phyloP scores from a whole-genome alignment of 1,284 basidiomycete species.

The Cutaneotrichosporon sp. region DNA sequence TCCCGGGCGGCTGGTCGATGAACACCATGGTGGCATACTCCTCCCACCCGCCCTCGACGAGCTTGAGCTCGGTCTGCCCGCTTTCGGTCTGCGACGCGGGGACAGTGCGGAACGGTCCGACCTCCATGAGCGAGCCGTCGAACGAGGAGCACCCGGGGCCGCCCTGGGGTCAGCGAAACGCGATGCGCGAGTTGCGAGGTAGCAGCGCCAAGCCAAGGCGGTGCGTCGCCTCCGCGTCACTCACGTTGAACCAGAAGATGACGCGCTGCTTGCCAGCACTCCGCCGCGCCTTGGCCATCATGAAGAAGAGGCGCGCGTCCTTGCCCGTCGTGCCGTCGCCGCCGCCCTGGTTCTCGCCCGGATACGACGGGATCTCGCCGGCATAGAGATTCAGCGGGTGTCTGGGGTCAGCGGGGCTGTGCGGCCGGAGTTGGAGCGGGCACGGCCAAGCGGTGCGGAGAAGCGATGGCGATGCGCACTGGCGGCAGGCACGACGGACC shows the following conservation, averaged over 20 bases:
- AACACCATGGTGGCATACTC: constrained; percentile 98
- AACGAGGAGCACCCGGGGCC: constrained; percentile 97
- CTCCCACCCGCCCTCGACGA: constrained; percentile 92
- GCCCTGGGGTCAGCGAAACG: constrained; percentile 59
- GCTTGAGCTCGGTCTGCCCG: constrained; percentile 72
- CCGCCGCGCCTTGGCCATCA: constrained; percentile 84
- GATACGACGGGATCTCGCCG: constrained; percentile 78
- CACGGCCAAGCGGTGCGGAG: not conserved
- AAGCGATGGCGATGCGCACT: not conserved
- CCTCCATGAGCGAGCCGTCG: constrained; percentile 97
- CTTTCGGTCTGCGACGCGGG: constrained; percentile 40
- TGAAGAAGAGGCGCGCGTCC: constrained; percentile 62
- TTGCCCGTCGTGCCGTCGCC: constrained; percentile 46
- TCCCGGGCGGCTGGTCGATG: constrained; percentile 96
- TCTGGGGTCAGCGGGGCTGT: constrained; percentile 32
- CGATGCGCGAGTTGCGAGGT: not conserved
- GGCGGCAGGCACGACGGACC: too few species aligned
- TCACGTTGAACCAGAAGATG: constrained; percentile 94
- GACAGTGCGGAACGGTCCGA: constrained; percentile 83
- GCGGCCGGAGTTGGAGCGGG: not conserved
- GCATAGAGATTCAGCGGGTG: constrained; percentile 77
- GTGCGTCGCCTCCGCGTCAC: constrained; percentile 34
- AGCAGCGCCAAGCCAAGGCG: not conserved
- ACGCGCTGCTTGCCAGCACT: constrained; percentile 83
- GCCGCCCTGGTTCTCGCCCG: constrained; percentile 57